Percentiles rank a stretch among this genome's conserved stretches.
Conservation (phyloP, 2,329 filamentous ascomycete species). For the Fusarium sp. region DNA sequence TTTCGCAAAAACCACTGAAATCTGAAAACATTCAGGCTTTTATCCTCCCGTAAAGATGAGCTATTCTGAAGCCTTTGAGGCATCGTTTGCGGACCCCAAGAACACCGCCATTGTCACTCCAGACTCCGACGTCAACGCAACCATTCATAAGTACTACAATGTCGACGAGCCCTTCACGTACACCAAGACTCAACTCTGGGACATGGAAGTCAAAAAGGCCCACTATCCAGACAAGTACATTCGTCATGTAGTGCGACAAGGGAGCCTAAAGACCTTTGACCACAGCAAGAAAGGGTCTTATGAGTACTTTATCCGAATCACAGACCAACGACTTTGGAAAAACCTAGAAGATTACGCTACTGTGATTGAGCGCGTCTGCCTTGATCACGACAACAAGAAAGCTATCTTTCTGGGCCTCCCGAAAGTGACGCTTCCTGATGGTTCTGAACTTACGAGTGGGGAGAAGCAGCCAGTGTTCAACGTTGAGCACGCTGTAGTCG, state of each 20-base stretch:
- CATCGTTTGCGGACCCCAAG: background rate
- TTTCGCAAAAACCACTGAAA: background rate
- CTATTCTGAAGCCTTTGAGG: background rate
- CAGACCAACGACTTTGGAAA: conserved; percentile 3
- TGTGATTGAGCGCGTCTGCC: background rate
- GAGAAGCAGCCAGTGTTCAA: conserved; percentile 7
- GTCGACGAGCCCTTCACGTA: conserved; percentile 2
- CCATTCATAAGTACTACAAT: background rate
- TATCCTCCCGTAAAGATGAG: background rate
- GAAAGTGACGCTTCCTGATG: conserved; percentile 2
- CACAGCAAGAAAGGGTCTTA: background rate
- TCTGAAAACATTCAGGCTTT: background rate
- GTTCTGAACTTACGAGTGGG: background rate
- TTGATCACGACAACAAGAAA: conserved; percentile 3
- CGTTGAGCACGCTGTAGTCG: conserved; percentile 3
- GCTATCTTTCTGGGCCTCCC: conserved; percentile 5
- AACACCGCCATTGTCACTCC: background rate
- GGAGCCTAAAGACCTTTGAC: conserved; percentile 1
- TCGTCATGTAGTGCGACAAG: conserved; percentile 3
- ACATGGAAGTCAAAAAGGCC: conserved; percentile 14
- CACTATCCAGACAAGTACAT: conserved; percentile 5
- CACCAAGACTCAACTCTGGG: conserved; percentile 1
- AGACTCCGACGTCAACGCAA: background rate
- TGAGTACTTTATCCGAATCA: conserved; percentile 1
- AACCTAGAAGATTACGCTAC: background rate